Evolutionary conservation across 2,329 filamentous ascomycete genomes (phyloP), one percentile per base, ranked within the genome.

Genomic region (Fonsecaea multimorphosa): DNA sequence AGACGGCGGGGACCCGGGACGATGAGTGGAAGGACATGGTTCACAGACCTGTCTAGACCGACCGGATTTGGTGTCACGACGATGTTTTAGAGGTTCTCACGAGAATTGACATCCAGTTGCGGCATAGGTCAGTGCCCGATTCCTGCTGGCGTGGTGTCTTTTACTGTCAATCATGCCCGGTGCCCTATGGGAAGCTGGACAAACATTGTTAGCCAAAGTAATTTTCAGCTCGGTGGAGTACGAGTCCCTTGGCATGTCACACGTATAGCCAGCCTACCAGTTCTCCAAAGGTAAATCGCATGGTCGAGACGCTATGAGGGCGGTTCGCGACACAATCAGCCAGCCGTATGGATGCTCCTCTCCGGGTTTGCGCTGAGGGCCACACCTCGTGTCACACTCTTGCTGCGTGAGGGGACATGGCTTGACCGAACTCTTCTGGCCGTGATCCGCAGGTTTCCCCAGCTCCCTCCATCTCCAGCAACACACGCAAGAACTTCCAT

Each of bases 171-270:
- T 46, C 12, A 31, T 58, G 55, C 36, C 55, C 55, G 27, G 46
- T 58, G 24, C 36, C 55, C 55, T 40, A 58, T 58, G 24, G 22
- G 34, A 46, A 27, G 19, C 16, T 27, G 22, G 12, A 19, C 55
- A 36, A 58, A 36, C 55, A 19, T 46, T 12, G 34, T 36, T 27
- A 44, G 55, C 55, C 29, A 22, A 46, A 56, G 36, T 24, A 46
- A 5, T 38, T 58, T 58, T 58, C 55, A 58, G 55, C 55, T 58
- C 34, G 36, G 38, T 40, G 38, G 38, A 40, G 16, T 19, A 40
- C 14, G 11, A 19, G 38, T 3, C 11, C 38, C 14, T 8, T 40
- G 8, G 38, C n/a, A n/a, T 16, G 38, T 40, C 38, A 40, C 38
- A 40, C 38, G n/a, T 3, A 8, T 19, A n/a, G 38, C 16, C 14